Conservation (phyloP, 768 basidiomycete genomes). For the Steccherinum ochraceum region DNA sequence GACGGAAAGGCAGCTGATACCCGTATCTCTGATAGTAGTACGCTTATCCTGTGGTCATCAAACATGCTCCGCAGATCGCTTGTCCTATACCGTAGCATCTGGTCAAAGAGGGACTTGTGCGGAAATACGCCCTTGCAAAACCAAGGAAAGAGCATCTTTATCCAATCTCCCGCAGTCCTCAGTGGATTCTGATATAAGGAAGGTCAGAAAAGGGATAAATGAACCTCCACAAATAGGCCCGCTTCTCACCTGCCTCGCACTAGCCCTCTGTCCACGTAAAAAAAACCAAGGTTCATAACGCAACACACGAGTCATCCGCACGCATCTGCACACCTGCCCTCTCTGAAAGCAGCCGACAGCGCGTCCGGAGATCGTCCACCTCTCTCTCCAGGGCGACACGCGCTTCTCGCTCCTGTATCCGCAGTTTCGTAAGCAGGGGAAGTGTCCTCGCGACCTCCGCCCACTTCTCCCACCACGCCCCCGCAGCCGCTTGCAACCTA, state of each 20-base stretch:
- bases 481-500: conserved; percentile 6
- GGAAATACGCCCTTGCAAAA: too few relatives aligned
- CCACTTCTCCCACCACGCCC: conserved; percentile 32
- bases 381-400: conserved; percentile 34
- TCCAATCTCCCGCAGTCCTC: too few relatives aligned
- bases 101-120: too few relatives aligned
- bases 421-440: conserved; percentile 36
- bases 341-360: conserved; percentile 39
- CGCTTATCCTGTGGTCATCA: too few relatives aligned
- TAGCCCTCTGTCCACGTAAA: background rate
- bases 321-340: conserved; percentile 12
- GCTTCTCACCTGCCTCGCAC: too few relatives aligned
- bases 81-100: too few relatives aligned
- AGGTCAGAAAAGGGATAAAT: background rate
- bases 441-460: conserved; percentile 33
- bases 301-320: conserved; percentile 23
- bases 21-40: too few relatives aligned
- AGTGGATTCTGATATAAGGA: background rate
- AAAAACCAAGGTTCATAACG: too few relatives aligned
- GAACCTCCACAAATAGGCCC: background rate
- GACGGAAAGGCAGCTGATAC: too few relatives aligned
- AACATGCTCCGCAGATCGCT: too few relatives aligned
- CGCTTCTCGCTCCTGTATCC: conserved; percentile 38
- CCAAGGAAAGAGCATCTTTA: too few relatives aligned
- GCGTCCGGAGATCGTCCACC: conserved; percentile 43